A percentile compares a stretch with the other conserved stretches of the same genome.
Conservation (phyloP, 2,329 filamentous ascomycete species). For the Phyllachora maydis region DNA sequence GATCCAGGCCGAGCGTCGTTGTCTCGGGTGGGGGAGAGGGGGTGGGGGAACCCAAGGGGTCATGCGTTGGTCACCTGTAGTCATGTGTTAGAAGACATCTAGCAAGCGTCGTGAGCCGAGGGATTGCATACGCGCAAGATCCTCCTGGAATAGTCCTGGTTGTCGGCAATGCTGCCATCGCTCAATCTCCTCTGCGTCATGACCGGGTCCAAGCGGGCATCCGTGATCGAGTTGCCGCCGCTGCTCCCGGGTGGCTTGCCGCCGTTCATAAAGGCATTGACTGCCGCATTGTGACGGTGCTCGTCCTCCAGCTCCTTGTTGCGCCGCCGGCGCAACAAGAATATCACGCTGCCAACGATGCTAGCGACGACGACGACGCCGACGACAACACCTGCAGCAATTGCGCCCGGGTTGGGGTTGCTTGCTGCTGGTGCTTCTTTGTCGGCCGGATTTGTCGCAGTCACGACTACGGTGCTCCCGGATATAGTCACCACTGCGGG, state of each 20-base stretch:
- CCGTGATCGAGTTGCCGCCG: conserved; percentile 50
- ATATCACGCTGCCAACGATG: conserved; percentile 46
- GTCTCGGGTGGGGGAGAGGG: no score
- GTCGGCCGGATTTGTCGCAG: conserved; percentile 9
- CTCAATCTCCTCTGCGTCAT: conserved; percentile 72
- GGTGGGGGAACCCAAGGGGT: no score
- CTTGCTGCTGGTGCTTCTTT: conserved; percentile 8
- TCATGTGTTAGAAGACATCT: conserved; percentile 4
- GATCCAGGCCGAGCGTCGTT: no score
- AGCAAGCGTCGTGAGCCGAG: conserved; percentile 1
- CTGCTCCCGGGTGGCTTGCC: conserved; percentile 41
- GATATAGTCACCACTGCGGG: conserved; percentile 1
- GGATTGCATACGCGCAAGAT: conserved; percentile 62
- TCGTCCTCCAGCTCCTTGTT: conserved; percentile 68
- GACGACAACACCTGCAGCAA: conserved; percentile 75
- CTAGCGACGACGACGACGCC: conserved; percentile 52
- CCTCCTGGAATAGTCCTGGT: conserved; percentile 88
- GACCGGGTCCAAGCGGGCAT: conserved; percentile 72
- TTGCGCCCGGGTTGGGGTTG: conserved; percentile 55
- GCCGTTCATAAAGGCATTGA: conserved; percentile 53
- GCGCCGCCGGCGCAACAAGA: conserved; percentile 55
- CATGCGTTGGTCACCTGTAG: conserved; percentile 39
- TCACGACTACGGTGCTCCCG: conserved; percentile 3
- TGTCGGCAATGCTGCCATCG: conserved; percentile 90
- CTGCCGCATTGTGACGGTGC: conserved; percentile 60